Conservation (phyloP, 768 basidiomycete genomes). For the Calocera cornea region DNA sequence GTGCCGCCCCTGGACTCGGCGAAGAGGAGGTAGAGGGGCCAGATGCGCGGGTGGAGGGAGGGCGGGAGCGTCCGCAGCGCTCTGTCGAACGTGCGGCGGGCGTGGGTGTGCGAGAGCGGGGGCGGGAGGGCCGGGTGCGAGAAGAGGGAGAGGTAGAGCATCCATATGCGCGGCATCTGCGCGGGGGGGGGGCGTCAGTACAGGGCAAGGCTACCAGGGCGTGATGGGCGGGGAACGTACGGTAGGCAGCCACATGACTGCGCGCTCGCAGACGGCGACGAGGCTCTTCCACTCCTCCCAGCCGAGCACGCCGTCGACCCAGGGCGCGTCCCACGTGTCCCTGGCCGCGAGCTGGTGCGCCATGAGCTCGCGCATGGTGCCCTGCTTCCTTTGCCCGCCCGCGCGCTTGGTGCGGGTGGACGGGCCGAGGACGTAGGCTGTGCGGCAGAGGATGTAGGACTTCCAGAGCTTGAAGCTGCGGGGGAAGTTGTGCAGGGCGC, state of each 20-base stretch:
- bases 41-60: constrained; percentile 79
- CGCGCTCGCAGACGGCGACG: constrained; percentile 78
- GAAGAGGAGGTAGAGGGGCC: constrained; percentile 88
- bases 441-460: constrained; percentile 70
- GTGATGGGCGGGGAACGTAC: constrained; percentile 32
- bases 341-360: constrained; percentile 70
- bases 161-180: constrained; percentile 87
- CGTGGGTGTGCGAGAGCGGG: constrained; percentile 72
- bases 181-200: too few relatives aligned
- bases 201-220: too few relatives aligned
- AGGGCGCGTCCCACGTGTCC: constrained; percentile 61
- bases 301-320: constrained; percentile 73
- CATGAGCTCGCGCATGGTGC: constrained; percentile 77
- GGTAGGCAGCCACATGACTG: constrained; percentile 86
- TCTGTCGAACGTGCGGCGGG: constrained; percentile 85
- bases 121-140: constrained; percentile 81
- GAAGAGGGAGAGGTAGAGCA: constrained; percentile 83
- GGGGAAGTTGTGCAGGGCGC: constrained; percentile 76
- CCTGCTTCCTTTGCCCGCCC: constrained; percentile 72
- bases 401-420: constrained; percentile 59
- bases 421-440: constrained; percentile 75
- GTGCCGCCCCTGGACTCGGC: constrained; percentile 67
- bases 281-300: constrained; percentile 93
- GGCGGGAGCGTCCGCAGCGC: constrained; percentile 87
- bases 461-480: constrained; percentile 94